These are phyloP conservation scores for Porpolomopsis calyptriformis DNA, from an alignment of 768 basidiomycete species.

Conservation along the genomic window DNA sequence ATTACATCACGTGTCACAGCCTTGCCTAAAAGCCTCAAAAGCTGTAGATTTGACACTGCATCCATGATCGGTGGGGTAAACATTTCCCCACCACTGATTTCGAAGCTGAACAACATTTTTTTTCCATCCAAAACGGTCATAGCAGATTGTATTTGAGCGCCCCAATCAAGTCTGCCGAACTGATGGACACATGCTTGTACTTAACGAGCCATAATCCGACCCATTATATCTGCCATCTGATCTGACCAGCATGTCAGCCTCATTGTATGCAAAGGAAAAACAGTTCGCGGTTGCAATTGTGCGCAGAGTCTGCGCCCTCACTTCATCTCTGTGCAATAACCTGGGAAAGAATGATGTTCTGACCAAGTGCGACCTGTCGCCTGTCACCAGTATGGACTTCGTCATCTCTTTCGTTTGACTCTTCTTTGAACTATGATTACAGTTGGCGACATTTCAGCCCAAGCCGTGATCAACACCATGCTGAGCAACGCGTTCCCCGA, in stretches of 20 bases:
- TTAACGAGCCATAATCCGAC: too few relatives aligned
- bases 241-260: conserved; percentile 38
- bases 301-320: conserved; percentile 73
- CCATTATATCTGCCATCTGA: too few relatives aligned
- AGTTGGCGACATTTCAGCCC: conserved; percentile 93
- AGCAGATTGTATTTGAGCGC: too few relatives aligned
- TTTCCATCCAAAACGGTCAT: too few relatives aligned
- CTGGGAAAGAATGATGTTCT: conserved; percentile 76
- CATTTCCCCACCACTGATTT: too few relatives aligned
- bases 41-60: too few relatives aligned
- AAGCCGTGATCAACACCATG: conserved; percentile 82
- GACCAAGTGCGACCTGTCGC: conserved; percentile 85
- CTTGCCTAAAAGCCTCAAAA: too few relatives aligned
- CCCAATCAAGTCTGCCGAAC: too few relatives aligned
- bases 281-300: conserved; percentile 81
- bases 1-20: too few relatives aligned
- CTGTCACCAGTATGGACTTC: conserved; percentile 60
- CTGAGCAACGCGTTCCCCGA: conserved; percentile 66
- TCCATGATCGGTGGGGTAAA: too few relatives aligned
- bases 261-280: conserved; percentile 59
- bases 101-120: too few relatives aligned
- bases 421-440: background rate
- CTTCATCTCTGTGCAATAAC: conserved; percentile 81
- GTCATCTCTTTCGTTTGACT: background rate
- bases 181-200: too few relatives aligned